Evolutionary conservation across 2,329 filamentous ascomycete species (phyloP), one percentile per base, ranked within the genome.

Genomic region (Fusarium buharicum): DNA sequence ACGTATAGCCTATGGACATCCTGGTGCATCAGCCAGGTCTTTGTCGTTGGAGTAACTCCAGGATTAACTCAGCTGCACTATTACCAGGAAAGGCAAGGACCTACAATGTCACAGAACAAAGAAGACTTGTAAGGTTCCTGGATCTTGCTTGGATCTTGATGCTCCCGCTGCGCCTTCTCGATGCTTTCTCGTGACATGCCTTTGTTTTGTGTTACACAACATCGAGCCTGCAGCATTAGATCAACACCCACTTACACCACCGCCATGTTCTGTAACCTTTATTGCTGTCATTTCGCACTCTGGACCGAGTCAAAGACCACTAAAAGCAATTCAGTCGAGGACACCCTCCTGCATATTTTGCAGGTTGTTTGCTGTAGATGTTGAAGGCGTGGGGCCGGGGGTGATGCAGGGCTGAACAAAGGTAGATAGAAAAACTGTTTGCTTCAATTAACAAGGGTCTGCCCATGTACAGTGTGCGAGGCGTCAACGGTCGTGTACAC

Each of bases 391-490:
- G 38, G 41, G 49, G 50, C 51, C 31, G 40, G 49, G 49, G 38
- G 44, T 59, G 51, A 48, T 48, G 24, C 27, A 52, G 30, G 22
- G 36, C 39, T 33, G 31, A 45, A 24, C 34, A 53, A 38, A 37
- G 14, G n/a, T 8, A 24, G 22, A 8, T 24, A n/a, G 13, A 47
- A 31, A 41, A 17, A 17, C 18, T 67, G 57, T 66, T 68, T 66
- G 59, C 59, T 30, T 54, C 36, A 7, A 43, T 10, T 8, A 54
- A 37, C 48, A 53, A 34, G 40, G 36, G n/a, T 47, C 31, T 34
- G n/a, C 47, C 31, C 30, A 16, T 59, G 24, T 55, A 63, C 66
- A 64, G 58, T 69, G 62, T 69, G 66, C 38, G 34, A 60, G 49
- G 46, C 55, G 48, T 55, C 51, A 54, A 53, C 33, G 17, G 34